These are phyloP conservation scores for Podaxis sp. DNA, from an alignment of 768 basidiomycete genomes.

Conservation along the genomic window DNA sequence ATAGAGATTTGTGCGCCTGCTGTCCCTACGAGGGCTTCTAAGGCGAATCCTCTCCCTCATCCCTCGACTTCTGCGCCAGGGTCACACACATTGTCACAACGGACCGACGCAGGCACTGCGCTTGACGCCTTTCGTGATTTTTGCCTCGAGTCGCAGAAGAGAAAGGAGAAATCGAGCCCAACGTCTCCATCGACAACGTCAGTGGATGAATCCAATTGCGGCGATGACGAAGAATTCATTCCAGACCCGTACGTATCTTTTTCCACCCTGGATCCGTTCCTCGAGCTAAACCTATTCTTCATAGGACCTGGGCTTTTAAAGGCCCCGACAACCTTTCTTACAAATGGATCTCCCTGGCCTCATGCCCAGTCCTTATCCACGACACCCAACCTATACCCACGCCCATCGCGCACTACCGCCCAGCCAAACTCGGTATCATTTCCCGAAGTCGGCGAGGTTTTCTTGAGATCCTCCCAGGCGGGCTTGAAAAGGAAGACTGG, in stretches of 20 bases:
- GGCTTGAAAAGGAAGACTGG: slow-evolving; percentile 25
- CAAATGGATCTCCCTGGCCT: slow-evolving; percentile 33
- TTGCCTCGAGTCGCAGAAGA: neutral
- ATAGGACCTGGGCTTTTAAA: slow-evolving; percentile 33
- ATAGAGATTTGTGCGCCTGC: neutral
- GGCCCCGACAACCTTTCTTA: slow-evolving; percentile 31
- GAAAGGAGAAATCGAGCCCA: neutral
- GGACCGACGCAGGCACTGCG: neutral
- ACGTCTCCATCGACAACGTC: neutral
- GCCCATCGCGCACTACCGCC: slow-evolving; percentile 28
- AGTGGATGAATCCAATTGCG: neutral
- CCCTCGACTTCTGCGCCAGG: neutral
- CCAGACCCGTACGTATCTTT: slow-evolving; percentile 9
- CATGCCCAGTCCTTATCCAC: slow-evolving; percentile 28
- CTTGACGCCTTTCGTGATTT: slow-evolving; percentile 9
- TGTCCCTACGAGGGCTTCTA: neutral
- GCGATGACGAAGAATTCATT: neutral
- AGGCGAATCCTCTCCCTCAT: neutral
- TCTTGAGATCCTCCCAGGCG: slow-evolving; percentile 30
- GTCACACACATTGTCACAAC: neutral
- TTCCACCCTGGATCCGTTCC: neutral
- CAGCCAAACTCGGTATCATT: slow-evolving; percentile 32
- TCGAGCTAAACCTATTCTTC: slow-evolving; percentile 18
- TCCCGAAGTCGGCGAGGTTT: slow-evolving; percentile 30
- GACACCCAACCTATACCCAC: slow-evolving; percentile 20